Evolutionary conservation across 805 yeast genomes (phyloP).

Genomic region (Sugiyamaella mastotermitis): DNA sequence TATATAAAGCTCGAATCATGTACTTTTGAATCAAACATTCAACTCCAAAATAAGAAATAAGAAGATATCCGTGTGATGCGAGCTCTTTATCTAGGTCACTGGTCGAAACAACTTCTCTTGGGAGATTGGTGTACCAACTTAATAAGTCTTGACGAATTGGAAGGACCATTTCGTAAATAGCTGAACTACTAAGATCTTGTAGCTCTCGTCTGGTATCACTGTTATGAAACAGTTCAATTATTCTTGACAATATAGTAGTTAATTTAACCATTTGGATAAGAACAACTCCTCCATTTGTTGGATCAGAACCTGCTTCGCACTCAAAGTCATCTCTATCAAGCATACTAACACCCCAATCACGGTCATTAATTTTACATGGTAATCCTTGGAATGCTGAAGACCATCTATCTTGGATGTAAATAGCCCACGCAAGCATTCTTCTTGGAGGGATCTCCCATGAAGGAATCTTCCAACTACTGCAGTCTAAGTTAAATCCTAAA

Average conservation of each 20-base stretch:
- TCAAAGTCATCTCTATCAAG: slow-evolving; percentile 23
- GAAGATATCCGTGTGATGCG: no score
- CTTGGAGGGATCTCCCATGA: slow-evolving; percentile 86
- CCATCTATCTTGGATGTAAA: slow-evolving; percentile 86
- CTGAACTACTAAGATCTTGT: no score
- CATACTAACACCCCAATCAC: slow-evolving; percentile 64
- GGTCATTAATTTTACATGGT: slow-evolving; percentile 66
- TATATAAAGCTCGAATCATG: no score
- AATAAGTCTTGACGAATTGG: no score
- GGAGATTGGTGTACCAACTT: no score
- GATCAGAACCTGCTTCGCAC: background rate
- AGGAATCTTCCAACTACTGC: slow-evolving; percentile 79
- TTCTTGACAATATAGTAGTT: slow-evolving; percentile 1
- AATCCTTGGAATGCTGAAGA: slow-evolving; percentile 65
- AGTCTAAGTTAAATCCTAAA: slow-evolving; percentile 76
- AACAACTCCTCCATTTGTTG: slow-evolving; percentile 3
- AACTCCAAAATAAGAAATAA: no score
- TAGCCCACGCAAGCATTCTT: slow-evolving; percentile 86
- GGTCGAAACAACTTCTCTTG: no score
- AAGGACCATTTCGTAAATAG: no score
- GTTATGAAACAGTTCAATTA: no score
- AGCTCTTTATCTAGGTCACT: no score
- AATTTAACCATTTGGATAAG: slow-evolving; percentile 7
- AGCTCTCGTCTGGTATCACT: no score
- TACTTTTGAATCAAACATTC: no score